These are phyloP conservation scores for Pachysolen tannophilus DNA, from an alignment of 805 yeast genomes.

Conservation along the genomic window DNA sequence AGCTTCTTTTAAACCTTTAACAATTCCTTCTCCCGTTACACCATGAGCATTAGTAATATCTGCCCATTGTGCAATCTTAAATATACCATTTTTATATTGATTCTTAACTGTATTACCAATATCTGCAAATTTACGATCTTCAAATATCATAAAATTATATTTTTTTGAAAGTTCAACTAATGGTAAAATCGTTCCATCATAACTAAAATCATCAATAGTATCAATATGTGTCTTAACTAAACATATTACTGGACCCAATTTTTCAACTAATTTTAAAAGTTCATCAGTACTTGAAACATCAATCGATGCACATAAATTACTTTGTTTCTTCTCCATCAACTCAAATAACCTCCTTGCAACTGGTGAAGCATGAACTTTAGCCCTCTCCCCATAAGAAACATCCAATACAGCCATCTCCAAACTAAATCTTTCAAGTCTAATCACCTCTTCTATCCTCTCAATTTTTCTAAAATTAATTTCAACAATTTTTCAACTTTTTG, in stretches of 20 bases:
- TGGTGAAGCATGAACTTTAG: conserved; percentile 62
- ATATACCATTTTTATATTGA: conserved; percentile 87
- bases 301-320: conserved; percentile 90
- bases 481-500: too few relatives aligned
- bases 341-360: conserved; percentile 68
- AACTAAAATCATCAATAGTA: conserved; percentile 80
- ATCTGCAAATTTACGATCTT: conserved; percentile 97
- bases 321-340: conserved; percentile 71
- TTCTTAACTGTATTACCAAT: conserved; percentile 96
- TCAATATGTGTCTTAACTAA: conserved; percentile 93
- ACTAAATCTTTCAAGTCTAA: conserved; percentile 1
- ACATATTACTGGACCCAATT: conserved; percentile 86
- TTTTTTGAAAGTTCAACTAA: conserved; percentile 64
- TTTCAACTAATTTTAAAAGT: conserved; percentile 62
- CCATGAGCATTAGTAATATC: conserved; percentile 98
- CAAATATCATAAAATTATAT: conserved; percentile 86
- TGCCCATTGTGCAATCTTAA: conserved; percentile 87
- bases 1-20: conserved; percentile 67
- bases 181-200: conserved; percentile 73
- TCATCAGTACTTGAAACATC: conserved; percentile 82
- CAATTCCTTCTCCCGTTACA: conserved; percentile 92
- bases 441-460: conserved; percentile 1
- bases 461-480: too few relatives aligned
- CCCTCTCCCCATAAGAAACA: conserved; percentile 61
- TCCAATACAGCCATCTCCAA: too few relatives aligned